Conservation (phyloP, 257 asterid species). For the Paulownia fortunei region DNA sequence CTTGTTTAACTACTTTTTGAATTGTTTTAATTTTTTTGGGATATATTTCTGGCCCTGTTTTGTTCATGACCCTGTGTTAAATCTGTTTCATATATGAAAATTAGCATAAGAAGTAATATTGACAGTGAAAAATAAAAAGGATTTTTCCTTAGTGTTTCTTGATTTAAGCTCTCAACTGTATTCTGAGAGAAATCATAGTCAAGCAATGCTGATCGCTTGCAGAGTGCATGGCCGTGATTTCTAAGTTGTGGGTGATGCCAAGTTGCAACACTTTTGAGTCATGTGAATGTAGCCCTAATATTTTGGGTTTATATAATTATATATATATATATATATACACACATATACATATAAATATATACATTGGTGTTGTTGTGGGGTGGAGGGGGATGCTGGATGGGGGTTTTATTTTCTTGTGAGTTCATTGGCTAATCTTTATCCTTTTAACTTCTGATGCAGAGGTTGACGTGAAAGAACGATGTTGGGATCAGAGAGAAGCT, state of each 20-base stretch:
- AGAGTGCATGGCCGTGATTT: not conserved
- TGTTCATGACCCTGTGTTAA: not conserved
- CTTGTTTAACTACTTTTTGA: not conserved
- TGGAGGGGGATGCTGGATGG: not conserved
- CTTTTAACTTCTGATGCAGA: slow-evolving; percentile 39
- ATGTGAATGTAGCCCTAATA: not conserved
- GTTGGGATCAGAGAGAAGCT: slow-evolving; percentile 94
- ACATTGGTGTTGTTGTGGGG: not conserved
- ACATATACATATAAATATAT: too few relatives aligned
- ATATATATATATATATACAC: too few relatives aligned
- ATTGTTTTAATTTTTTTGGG: not conserved
- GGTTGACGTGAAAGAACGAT: slow-evolving; percentile 66
- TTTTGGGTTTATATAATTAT: too few relatives aligned
- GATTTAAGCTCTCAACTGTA: not conserved
- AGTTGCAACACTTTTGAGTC: not conserved
- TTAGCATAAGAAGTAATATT: not conserved
- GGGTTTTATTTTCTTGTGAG: not conserved
- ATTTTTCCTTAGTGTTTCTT: not conserved
- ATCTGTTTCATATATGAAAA: slow-evolving; percentile 9
- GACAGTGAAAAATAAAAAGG: not conserved
- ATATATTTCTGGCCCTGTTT: not conserved
- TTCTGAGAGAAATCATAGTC: not conserved
- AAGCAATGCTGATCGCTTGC: not conserved
- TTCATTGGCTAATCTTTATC: slow-evolving; percentile 7
- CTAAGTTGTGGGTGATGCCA: not conserved